Percentiles rank a stretch among this genome's conserved stretches.
These are phyloP conservation scores for Zelopaecilomyces penicillatus DNA, from an alignment of 2,329 filamentous ascomycete species.

Conservation along the genomic window DNA sequence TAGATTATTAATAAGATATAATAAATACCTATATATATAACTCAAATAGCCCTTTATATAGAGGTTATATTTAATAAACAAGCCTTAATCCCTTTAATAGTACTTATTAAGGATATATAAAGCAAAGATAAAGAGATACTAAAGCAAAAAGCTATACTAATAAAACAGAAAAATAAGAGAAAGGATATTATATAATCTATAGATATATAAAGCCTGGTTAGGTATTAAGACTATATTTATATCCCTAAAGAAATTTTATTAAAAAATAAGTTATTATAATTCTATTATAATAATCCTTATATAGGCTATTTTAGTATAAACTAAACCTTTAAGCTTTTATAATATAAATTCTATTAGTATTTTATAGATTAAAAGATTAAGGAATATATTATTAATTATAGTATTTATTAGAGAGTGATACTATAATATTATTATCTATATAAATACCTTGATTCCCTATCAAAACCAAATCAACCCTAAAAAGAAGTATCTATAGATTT, in stretches of 20 bases:
- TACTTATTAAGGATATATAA: conserved; percentile 6
- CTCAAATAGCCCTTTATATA: too few species aligned
- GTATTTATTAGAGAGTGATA: background rate
- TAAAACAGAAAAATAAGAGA: conserved; percentile 2
- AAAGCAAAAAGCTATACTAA: conserved; percentile 2
- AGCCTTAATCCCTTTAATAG: background rate
- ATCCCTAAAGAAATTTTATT: background rate
- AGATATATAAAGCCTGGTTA: background rate
- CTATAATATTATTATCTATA: background rate
- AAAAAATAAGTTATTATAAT: background rate
- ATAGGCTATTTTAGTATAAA: conserved; percentile 3
- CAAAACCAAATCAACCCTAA: background rate
- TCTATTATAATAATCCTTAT: conserved; percentile 5
- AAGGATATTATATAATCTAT: background rate
- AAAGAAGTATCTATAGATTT: background rate
- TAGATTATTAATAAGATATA: too few species aligned
- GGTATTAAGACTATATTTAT: background rate
- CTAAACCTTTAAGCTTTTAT: background rate
- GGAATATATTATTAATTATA: background rate
- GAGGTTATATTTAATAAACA: background rate
- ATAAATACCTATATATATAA: too few species aligned
- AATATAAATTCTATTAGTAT: background rate
- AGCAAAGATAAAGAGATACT: too few species aligned
- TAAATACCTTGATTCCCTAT: background rate
- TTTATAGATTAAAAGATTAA: background rate